A percentile compares a stretch with the other conserved stretches of the same genome.
phyloP scores from a whole-genome alignment of 2,329 filamentous ascomycete genomes.

The Xylariaceae sp. region DNA sequence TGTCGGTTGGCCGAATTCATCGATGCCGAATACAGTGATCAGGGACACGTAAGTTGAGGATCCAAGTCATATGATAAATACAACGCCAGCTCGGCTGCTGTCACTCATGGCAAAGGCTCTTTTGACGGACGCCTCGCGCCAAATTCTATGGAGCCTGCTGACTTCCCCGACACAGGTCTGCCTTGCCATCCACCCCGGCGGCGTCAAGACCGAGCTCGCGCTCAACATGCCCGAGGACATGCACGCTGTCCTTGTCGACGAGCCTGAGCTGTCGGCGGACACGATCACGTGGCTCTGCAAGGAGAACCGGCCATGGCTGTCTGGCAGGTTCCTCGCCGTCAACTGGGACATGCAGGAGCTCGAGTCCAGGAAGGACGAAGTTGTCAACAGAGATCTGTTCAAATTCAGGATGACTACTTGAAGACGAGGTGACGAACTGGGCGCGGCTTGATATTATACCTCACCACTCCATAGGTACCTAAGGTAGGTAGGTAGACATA shows the following conservation, averaged over 20 bases:
- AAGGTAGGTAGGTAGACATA: too few species aligned
- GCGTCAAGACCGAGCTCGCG: slow-evolving; percentile 35
- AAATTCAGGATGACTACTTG: slow-evolving; percentile 18
- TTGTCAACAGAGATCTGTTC: slow-evolving; percentile 21
- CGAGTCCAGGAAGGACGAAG: slow-evolving; percentile 21
- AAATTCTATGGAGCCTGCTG: too few species aligned
- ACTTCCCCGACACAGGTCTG: too few species aligned
- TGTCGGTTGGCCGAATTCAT: slow-evolving; percentile 37
- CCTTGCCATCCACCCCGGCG: slow-evolving; percentile 38
- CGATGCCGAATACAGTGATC: slow-evolving; percentile 32
- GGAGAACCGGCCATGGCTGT: slow-evolving; percentile 17
- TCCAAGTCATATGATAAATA: too few species aligned
- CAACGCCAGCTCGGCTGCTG: too few species aligned
- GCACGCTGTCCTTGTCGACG: slow-evolving; percentile 19
- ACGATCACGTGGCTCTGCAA: slow-evolving; percentile 15
- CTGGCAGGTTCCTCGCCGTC: slow-evolving; percentile 19
- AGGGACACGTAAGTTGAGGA: too few species aligned
- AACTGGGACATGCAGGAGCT: slow-evolving; percentile 27
- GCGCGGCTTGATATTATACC: too few species aligned
- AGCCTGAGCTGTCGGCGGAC: slow-evolving; percentile 21
- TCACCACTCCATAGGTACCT: too few species aligned
- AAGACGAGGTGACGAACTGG: too few species aligned
- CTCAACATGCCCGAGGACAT: slow-evolving; percentile 24
- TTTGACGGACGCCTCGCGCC: too few species aligned
- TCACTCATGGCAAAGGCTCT: too few species aligned